A percentile compares a stretch with the other conserved stretches of the same genome.
These are phyloP conservation scores for Pseudogymnoascus sp. DNA, from an alignment of 2,329 filamentous ascomycete genomes.

Conservation along the genomic window DNA sequence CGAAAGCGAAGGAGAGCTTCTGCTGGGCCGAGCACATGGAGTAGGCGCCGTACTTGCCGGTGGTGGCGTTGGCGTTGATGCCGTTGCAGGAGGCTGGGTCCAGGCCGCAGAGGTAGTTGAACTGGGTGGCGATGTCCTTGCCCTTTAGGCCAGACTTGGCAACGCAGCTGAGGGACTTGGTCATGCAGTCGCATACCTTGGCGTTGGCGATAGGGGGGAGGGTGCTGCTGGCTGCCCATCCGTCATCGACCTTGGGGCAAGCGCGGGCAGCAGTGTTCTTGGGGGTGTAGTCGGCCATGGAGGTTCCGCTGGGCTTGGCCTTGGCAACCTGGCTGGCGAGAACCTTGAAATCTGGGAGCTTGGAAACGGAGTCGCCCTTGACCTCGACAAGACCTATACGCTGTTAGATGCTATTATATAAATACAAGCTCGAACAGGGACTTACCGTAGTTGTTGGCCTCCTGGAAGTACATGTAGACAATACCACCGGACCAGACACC, in stretches of 20 bases:
- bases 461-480: conserved; percentile 98
- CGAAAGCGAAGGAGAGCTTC: conserved; percentile 67
- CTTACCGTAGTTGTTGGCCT: conserved; percentile 77
- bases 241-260: conserved; percentile 60
- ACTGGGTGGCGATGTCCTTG: conserved; percentile 59
- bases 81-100: conserved; percentile 53
- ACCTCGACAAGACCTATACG: conserved; percentile 59
- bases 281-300: conserved; percentile 63
- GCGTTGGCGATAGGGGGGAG: conserved; percentile 80
- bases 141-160: conserved; percentile 51
- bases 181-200: conserved; percentile 80
- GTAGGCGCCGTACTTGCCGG: conserved; percentile 68
- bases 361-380: conserved; percentile 51
- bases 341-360: conserved; percentile 66
- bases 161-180: conserved; percentile 62
- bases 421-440: conserved; percentile 8
- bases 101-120: conserved; percentile 64
- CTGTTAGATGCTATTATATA: conserved; percentile 25
- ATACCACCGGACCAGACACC: conserved; percentile 89
- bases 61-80: conserved; percentile 59
- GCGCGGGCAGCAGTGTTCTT: conserved; percentile 58
- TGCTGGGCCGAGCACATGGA: conserved; percentile 66
- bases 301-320: conserved; percentile 58
- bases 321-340: conserved; percentile 64
- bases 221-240: conserved; percentile 62